Evolutionary conservation across 768 basidiomycete species (phyloP).

Genomic region (Tylopilus intermedius): DNA sequence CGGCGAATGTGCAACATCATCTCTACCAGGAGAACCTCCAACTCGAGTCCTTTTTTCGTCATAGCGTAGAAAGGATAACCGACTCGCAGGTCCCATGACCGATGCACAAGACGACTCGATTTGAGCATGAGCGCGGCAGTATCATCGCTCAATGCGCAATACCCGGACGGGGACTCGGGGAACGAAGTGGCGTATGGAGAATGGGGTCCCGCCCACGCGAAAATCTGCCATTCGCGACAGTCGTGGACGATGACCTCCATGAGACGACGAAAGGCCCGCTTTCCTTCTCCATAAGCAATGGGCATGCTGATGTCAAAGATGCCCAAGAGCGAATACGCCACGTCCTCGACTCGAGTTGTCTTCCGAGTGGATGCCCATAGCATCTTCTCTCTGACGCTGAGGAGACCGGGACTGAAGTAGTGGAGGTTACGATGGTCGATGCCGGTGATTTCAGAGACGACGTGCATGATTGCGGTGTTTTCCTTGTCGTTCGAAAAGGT

Average conservation of each 20-base stretch:
- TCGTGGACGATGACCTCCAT: constrained; percentile 18
- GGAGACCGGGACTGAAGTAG: constrained; percentile 20
- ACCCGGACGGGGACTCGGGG: constrained; percentile 19
- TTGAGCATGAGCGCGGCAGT: background rate
- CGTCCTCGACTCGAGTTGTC: constrained; percentile 26
- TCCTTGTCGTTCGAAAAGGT: constrained; percentile 18
- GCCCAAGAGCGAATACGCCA: constrained; percentile 25
- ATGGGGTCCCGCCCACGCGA: constrained; percentile 21
- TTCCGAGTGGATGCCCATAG: constrained; percentile 22
- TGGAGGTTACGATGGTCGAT: constrained; percentile 11
- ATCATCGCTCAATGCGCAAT: constrained; percentile 7
- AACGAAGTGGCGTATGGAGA: constrained; percentile 17
- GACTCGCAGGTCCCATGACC: constrained; percentile 8
- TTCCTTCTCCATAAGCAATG: constrained; percentile 25
- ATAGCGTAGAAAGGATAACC: constrained; percentile 20
- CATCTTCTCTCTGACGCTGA: constrained; percentile 20
- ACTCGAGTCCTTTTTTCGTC: constrained; percentile 22
- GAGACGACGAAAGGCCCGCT: constrained; percentile 22
- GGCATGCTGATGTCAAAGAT: constrained; percentile 22
- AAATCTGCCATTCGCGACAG: constrained; percentile 19
- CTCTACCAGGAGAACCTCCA: constrained; percentile 20
- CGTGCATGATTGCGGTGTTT: constrained; percentile 9
- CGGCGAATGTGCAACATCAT: constrained; percentile 19
- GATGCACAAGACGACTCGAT: constrained; percentile 1
- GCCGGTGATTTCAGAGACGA: constrained; percentile 10